Evolutionary conservation across 257 asterid genomes (phyloP).

Genomic region (Nicotiana tabacum): DNA sequence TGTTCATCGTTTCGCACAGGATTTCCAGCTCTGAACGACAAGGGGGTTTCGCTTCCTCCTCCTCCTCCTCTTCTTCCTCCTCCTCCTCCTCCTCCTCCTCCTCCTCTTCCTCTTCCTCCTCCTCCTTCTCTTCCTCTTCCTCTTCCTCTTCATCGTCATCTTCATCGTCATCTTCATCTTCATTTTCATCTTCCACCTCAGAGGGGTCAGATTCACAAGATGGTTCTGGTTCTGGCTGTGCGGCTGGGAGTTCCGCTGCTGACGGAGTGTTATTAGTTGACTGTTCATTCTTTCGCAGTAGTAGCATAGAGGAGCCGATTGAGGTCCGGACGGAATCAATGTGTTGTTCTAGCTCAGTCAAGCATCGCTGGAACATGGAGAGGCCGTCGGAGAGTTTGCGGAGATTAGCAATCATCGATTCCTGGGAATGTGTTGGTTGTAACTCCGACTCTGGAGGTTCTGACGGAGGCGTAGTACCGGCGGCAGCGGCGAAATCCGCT

Average conservation of each 20-base stretch:
- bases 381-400: slow-evolving; percentile 46
- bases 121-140: accelerated
- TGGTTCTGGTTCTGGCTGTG: not conserved
- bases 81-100: not conserved
- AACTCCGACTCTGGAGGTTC: not conserved
- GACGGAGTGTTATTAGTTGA: slow-evolving; percentile 10
- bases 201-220: not conserved
- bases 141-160: accelerated
- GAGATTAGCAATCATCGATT: slow-evolving; percentile 36
- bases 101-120: not conserved
- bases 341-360: slow-evolving; percentile 51
- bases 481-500: not conserved
- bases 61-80: not conserved
- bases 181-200: not conserved
- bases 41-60: not conserved
- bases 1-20: slow-evolving; percentile 52
- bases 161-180: not conserved
- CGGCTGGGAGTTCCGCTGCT: not conserved
- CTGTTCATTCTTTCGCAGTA: not conserved
- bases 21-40: slow-evolving; percentile 23
- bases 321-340: slow-evolving; percentile 40
- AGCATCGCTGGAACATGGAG: slow-evolving; percentile 44
- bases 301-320: slow-evolving; percentile 26
- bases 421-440: slow-evolving; percentile 20
- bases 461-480: not conserved